Conservation (phyloP, 192 early-diverging fungal genomes). For the Kickxella alabastrina region DNA sequence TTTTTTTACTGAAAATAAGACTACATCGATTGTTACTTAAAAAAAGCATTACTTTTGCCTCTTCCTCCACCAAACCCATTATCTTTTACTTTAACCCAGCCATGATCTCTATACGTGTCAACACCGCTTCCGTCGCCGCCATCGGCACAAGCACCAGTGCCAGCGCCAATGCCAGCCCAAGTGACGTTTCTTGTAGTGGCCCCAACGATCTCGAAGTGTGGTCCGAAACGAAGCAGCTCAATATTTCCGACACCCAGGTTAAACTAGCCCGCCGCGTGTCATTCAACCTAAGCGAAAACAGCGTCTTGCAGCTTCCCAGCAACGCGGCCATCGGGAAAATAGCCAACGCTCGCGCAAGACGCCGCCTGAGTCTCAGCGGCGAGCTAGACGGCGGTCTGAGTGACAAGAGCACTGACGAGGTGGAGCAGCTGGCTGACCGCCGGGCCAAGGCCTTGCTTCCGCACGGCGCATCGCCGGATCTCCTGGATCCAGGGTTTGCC, state of each 20-base stretch:
- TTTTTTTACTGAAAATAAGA: neutral
- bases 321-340: conserved; percentile 44
- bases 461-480: conserved; percentile 41
- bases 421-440: conserved; percentile 24
- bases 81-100: too few species aligned
- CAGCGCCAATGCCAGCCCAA: too few species aligned
- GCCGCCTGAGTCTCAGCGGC: conserved; percentile 8
- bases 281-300: conserved; percentile 46
- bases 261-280: conserved; percentile 43
- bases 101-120: conserved; percentile 53
- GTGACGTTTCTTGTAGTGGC: neutral
- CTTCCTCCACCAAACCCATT: too few species aligned
- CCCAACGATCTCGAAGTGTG: neutral
- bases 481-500: conserved; percentile 29
- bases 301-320: conserved; percentile 41
- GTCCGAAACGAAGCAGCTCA: conserved; percentile 8
- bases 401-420: conserved; percentile 13
- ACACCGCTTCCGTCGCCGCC: conserved; percentile 32
- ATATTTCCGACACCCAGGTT: conserved; percentile 12
- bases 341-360: conserved; percentile 27
- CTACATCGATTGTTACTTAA: neutral
- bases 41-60: too few species aligned
- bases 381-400: conserved; percentile 5
- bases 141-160: neutral
- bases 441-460: conserved; percentile 39